phyloP scores from a whole-genome alignment of 345 rosid genomes.

The Raphanus raphanistrum region DNA sequence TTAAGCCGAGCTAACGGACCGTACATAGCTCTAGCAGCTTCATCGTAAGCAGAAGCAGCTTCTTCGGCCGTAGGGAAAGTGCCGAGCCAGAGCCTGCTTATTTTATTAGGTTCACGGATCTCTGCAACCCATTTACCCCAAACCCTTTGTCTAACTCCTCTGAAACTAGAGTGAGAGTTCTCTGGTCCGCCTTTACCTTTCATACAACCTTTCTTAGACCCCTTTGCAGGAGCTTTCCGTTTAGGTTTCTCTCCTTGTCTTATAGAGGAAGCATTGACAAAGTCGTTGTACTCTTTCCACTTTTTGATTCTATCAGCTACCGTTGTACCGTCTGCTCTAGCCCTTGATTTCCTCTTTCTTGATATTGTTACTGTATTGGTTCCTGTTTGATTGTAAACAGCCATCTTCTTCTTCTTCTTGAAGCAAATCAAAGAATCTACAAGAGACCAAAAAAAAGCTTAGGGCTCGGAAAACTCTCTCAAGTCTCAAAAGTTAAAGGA shows the following conservation, averaged over 20 bases:
- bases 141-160: slow-evolving; percentile 91
- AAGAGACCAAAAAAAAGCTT: not conserved
- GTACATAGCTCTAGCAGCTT: slow-evolving; percentile 75
- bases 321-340: slow-evolving; percentile 45
- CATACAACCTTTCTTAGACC: slow-evolving; percentile 89
- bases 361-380: not conserved
- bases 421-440: slow-evolving; percentile 16
- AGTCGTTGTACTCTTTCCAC: slow-evolving; percentile 61
- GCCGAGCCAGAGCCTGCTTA: slow-evolving; percentile 82
- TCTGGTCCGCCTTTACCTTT: slow-evolving; percentile 94
- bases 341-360: slow-evolving; percentile 55
- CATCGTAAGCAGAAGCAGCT: slow-evolving; percentile 81
- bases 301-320: slow-evolving; percentile 56
- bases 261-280: slow-evolving; percentile 32
- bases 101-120: slow-evolving; percentile 72
- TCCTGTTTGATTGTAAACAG: slow-evolving; percentile 10
- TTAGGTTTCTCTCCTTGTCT: slow-evolving; percentile 28
- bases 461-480: not conserved
- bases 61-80: slow-evolving; percentile 70
- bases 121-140: slow-evolving; percentile 99
- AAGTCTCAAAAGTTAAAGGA: not conserved
- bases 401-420: slow-evolving; percentile 15
- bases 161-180: slow-evolving; percentile 51
- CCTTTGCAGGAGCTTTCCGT: slow-evolving; percentile 63
- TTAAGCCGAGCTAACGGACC: slow-evolving; percentile 70